Base-by-base conservation (phyloP, 495 filamentous ascomycete species). In the Aspergillus asperescens region DNA sequence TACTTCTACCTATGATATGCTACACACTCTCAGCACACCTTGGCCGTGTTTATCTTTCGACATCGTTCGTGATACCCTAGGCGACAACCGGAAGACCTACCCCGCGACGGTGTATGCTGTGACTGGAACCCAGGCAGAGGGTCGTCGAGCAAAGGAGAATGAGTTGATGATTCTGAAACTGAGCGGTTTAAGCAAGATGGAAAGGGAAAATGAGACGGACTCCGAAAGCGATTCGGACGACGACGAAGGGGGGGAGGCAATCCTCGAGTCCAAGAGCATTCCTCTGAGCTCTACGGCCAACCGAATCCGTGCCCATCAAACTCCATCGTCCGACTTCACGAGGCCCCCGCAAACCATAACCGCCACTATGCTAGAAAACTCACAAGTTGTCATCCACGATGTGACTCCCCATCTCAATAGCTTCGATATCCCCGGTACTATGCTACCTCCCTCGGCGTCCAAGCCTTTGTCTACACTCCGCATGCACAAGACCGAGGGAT, bases 21-120 rank as follows among this genome's bases (percentile, higher is more conserved):
- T 97, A 27, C 93, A 98, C 74, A 87, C 83, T 38, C 77, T 97
- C 38, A 91, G 85, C 67, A 85, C 90, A 13, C 87, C 89, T 0
- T 98, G 93, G 93, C 93, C 93, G 5, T 98, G 93, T 59, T 81
- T 98, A 7, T 96, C 91, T 9, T 95, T 96, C 67, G 92, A 96
- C 62, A 89, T 97, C 56, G 69, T 98, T 24, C 85, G 77, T 62
- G 93, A 98, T 70, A 72, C 77, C n/a, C 75, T 98, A 18, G 93
- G 93, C 29, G 88, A 95, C 61, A 86, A 90, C 67, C 83, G 93
- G 54, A 92, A 86, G 62, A 84, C 83, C 1, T 98, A 89, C 69
- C 93, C 93, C 48, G 89, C 88, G 22, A 95, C 90, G 10, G 83
- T 96, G 62, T 98, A 96, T 62, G 87, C 94, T 1, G 90, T 96